Percentiles rank a stretch among this genome's conserved stretches.
Evolutionary conservation across 768 basidiomycete species (phyloP).

Genomic region (Bullera alba): DNA sequence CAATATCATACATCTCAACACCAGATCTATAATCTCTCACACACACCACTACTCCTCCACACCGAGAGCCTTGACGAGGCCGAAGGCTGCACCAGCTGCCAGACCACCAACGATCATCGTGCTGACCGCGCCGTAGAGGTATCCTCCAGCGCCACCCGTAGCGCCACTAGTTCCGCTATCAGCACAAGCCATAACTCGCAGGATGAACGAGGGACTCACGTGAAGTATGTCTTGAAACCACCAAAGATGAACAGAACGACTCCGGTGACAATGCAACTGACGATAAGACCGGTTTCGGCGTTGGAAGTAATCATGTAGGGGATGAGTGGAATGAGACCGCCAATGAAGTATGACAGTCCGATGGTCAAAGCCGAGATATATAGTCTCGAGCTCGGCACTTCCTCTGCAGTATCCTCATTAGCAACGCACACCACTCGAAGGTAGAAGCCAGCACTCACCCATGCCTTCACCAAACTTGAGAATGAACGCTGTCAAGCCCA

Average conservation of each 20-base stretch:
- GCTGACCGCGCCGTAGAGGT: conserved; percentile 77
- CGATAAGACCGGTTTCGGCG: conserved; percentile 53
- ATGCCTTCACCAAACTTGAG: conserved; percentile 93
- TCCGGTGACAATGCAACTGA: conserved; percentile 67
- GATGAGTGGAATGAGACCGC: conserved; percentile 83
- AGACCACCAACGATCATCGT: conserved; percentile 84
- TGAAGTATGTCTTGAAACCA: conserved; percentile 78
- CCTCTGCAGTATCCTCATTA: conserved; percentile 54
- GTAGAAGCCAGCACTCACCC: conserved; percentile 51
- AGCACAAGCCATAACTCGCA: not conserved
- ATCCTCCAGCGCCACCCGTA: conserved; percentile 58
- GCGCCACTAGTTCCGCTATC: conserved; percentile 21
- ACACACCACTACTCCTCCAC: conserved; percentile 15
- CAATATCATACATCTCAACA: not conserved
- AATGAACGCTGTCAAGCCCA: conserved; percentile 86
- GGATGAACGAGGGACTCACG: conserved; percentile 42
- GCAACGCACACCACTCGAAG: not conserved
- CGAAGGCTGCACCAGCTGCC: conserved; percentile 71
- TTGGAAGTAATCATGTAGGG: conserved; percentile 82
- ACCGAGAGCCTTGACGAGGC: conserved; percentile 55
- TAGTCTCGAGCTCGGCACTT: conserved; percentile 73
- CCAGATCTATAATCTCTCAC: too few species aligned
- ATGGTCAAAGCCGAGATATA: conserved; percentile 92
- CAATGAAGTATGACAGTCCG: conserved; percentile 85
- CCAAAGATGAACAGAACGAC: conserved; percentile 83